Evolutionary conservation across 352 stramenopile genomes (phyloP).

Genomic region (Globisporangium perplexum): DNA sequence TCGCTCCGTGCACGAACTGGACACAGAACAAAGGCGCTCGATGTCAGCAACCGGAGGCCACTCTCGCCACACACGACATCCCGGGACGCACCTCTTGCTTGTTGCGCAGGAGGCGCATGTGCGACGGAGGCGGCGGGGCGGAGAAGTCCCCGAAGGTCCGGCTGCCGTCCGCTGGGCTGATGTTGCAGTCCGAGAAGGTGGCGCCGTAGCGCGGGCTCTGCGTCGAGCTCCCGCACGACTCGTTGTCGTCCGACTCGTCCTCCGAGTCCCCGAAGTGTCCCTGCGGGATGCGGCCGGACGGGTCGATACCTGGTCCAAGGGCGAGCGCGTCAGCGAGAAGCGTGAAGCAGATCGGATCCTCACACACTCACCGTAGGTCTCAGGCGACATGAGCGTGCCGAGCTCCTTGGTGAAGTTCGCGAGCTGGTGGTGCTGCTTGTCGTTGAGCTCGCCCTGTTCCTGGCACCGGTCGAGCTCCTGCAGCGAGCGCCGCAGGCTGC

Average conservation of each 20-base stretch:
- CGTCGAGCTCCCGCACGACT: slow-evolving; percentile 27
- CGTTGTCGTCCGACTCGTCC: slow-evolving; percentile 46
- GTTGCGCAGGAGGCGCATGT: slow-evolving; percentile 41
- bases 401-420: slow-evolving; percentile 60
- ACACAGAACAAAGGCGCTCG: not conserved
- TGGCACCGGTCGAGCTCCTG: slow-evolving; percentile 56
- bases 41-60: too few species aligned
- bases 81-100: slow-evolving; percentile 32
- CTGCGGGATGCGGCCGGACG: slow-evolving; percentile 42
- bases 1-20: slow-evolving; percentile 9
- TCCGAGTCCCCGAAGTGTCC: slow-evolving; percentile 42
- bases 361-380: slow-evolving; percentile 50
- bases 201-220: slow-evolving; percentile 40
- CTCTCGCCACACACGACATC: not conserved
- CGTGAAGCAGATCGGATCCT: not conserved
- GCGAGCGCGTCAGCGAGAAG: not conserved
- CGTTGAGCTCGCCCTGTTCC: slow-evolving; percentile 46
- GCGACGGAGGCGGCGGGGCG: slow-evolving; percentile 24
- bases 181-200: slow-evolving; percentile 48
- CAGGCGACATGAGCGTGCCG: slow-evolving; percentile 52
- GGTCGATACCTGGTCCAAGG: slow-evolving; percentile 34
- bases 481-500: slow-evolving; percentile 59
- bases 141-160: slow-evolving; percentile 46
- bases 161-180: slow-evolving; percentile 36
- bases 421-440: slow-evolving; percentile 60